A percentile compares a stretch with the other conserved stretches of the same genome.
These are phyloP conservation scores for Amaranthus tricolor DNA, from an alignment of 179 eudicot species.

Conservation along the genomic window DNA sequence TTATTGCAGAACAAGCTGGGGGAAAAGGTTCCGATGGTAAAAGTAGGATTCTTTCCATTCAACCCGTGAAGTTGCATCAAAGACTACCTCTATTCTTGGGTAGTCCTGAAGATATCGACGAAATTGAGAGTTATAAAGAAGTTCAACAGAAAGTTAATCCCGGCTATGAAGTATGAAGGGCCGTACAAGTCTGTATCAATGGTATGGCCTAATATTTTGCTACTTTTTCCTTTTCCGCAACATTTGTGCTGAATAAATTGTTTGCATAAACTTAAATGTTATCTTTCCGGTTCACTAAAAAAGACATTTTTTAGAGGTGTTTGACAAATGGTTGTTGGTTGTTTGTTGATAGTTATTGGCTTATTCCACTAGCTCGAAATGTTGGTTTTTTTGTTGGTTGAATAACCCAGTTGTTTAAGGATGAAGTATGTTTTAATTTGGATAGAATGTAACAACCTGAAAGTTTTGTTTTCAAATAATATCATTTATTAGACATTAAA, in stretches of 20 bases:
- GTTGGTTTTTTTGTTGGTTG: too few species aligned
- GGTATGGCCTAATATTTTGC: not conserved
- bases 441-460: too few species aligned
- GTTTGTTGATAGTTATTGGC: too few species aligned
- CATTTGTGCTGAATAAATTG: not conserved
- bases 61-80: slow-evolving; percentile 84
- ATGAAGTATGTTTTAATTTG: too few species aligned
- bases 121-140: slow-evolving; percentile 81
- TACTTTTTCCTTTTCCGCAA: not conserved
- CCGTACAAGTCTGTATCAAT: slow-evolving; percentile 4
- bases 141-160: slow-evolving; percentile 96
- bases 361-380: too few species aligned
- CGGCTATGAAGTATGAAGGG: slow-evolving; percentile 77
- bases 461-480: too few species aligned
- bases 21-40: slow-evolving; percentile 94
- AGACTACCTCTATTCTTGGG: slow-evolving; percentile 88
- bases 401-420: too few species aligned
- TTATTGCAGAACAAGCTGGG: slow-evolving; percentile 88
- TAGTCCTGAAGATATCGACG: slow-evolving; percentile 86
- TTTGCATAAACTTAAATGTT: not conserved
- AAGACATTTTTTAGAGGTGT: too few species aligned
- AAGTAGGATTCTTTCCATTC: slow-evolving; percentile 66
- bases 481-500: too few species aligned
- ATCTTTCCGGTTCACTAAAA: too few species aligned
- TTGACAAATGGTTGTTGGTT: too few species aligned